Base-by-base conservation (phyloP, 2,329 filamentous ascomycete species). In the Colletotrichum caudatum region DNA sequence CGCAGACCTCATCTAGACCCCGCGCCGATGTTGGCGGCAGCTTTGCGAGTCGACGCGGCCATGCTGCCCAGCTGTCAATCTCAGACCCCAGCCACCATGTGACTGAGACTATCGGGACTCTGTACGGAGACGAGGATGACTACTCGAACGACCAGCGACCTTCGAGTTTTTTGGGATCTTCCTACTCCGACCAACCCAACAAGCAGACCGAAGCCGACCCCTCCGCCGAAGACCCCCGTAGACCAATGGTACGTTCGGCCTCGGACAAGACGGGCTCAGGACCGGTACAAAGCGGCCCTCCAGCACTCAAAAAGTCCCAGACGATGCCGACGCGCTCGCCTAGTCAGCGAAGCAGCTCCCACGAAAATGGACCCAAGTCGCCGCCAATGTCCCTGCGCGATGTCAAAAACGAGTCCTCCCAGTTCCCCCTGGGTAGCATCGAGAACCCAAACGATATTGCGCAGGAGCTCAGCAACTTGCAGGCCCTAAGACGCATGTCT, bases 51-150 rank as follows among this genome's bases (percentile, higher is more conserved):
- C 87, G 87, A 80, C 88, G 88, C 78, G 88, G 88, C 75, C 88
- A 90, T 80, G 81, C 81, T 72, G 87, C 82, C 78, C 87, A 89
- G 77, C 83, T 90, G 62, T 90, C 88, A 68, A 90, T 97, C 80
- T 96, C 93, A 81, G 94, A 97, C 82, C 93, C 95, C 73, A 94
- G 89, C 83, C 94, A 97, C 83, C 95, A 97, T 88, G 94, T 97
- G 80, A 97, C 94, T 68, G 95, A 97, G 81, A 93, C 94, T 71
- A 97, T 97, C 81, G 94, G 94, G 64, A 94, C 94, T 77, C 89
- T 97, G 82, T 97, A 98, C 82, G 93, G 93, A 77, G 92, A 94
- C 78, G 89, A 90, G 78, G 89, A 91, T 75, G 89, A 93, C 77
- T 87, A 89, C 76, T 89, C 82, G 2, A 84, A 84, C 71, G 81